Base-by-base conservation (phyloP, 768 basidiomycete species). In the Cyclocybe cylindracea region DNA sequence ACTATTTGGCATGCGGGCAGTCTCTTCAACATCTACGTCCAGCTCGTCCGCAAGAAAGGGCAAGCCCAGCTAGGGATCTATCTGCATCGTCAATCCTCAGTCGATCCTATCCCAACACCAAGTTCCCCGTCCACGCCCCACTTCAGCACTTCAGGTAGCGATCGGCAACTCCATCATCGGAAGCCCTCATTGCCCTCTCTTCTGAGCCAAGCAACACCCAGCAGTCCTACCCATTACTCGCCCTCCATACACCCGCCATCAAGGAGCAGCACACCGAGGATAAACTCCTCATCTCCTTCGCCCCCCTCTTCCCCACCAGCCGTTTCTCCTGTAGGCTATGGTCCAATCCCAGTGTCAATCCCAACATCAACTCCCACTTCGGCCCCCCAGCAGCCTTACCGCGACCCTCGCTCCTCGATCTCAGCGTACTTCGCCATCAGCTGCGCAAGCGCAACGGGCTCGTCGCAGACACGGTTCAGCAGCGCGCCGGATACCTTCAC, bases 1-100 rank as follows among this genome's bases (percentile, higher is more conserved):
- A 97, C 94, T 2, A 78, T 95, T 47, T 94, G 91, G 83, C 91
- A 94, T 64, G 93, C 89, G 2, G 94, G 94, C 7, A 91, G 83
- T 60, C 72, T 91, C 61, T 94, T 86, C 76, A 93, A 93, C 56
- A 84, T 93, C 2, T 96, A 95, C 61, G 86, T 94, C 39, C 93
- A 96, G 66, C 78, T 94, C 40, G 86, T 93, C 44, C 82, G 85
- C 57, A 91, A 90, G 80, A 95, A 95, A 66, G 74, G 70, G 2
- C 72, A 77, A 48, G 65, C 73, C 2, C 94, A 97, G 61, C 75
- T 96, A 1, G 94, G 94, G 1, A 83, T 96, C 31, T 96, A 96
- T 61, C 77, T 96, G 2, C 91, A 94, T 64, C 79, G 94, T 7
- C 93, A 95, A 66, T 88, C 86, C 16, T 85, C 76, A 48, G 78